Percentiles rank a stretch among this genome's conserved stretches.
Evolutionary conservation across 306 rosid genomes (phyloP).

Genomic region (Alnus glutinosa): DNA sequence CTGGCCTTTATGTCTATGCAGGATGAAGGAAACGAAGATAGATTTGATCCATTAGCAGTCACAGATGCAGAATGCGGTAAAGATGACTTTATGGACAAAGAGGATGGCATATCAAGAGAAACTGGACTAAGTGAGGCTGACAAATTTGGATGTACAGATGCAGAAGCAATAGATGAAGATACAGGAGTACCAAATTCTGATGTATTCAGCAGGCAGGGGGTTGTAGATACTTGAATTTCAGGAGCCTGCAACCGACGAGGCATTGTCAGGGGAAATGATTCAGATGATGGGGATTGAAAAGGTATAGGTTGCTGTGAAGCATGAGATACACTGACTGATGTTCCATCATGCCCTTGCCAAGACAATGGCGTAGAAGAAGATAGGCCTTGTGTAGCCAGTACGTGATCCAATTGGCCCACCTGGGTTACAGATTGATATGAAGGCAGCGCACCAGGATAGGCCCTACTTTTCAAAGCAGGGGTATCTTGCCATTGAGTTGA

Average conservation of each 20-base stretch:
- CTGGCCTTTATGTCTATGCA: conserved; percentile 35
- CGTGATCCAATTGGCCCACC: conserved; percentile 32
- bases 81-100: conserved; percentile 37
- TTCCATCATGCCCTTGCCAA: conserved; percentile 42
- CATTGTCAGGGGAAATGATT: conserved; percentile 30
- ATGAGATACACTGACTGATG: conserved; percentile 29
- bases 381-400: conserved; percentile 36
- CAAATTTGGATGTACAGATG: conserved; percentile 40
- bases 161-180: conserved; percentile 36
- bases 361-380: conserved; percentile 38
- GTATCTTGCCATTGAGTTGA: conserved; percentile 48
- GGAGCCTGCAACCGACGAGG: conserved; percentile 40
- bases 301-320: conserved; percentile 37
- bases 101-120: conserved; percentile 42
- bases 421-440: conserved; percentile 41
- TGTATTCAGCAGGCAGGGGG: conserved; percentile 34
- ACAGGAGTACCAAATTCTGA: conserved; percentile 36
- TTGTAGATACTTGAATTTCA: conserved; percentile 38
- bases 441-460: conserved; percentile 40
- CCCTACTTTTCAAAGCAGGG: conserved; percentile 40
- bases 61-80: conserved; percentile 33
- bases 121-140: conserved; percentile 33
- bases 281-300: conserved; percentile 33
- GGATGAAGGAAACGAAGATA: conserved; percentile 34
- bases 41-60: conserved; percentile 30